These are phyloP conservation scores for Phoenix roebelenii DNA, from an alignment of 176 grass and related monocot species.

Conservation along the genomic window DNA sequence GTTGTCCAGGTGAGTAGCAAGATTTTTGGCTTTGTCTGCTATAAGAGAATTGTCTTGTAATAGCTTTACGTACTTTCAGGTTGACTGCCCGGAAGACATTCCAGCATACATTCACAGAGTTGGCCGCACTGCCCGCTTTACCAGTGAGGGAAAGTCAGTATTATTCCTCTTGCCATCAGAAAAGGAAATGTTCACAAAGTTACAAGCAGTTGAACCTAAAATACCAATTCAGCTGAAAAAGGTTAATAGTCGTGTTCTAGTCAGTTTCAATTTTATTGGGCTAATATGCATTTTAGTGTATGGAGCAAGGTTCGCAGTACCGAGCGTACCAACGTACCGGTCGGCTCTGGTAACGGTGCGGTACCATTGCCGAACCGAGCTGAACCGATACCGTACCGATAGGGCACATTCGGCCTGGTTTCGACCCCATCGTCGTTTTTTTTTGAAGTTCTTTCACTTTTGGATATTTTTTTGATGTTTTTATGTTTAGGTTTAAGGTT, in stretches of 20 bases:
- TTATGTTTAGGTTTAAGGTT: no score
- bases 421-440: no score
- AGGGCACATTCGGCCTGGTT: no score
- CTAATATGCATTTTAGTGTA: background rate
- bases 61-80: conserved; percentile 25
- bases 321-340: no score
- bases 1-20: conserved; percentile 65
- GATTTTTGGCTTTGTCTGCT: background rate
- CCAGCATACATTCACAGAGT: conserved; percentile 82
- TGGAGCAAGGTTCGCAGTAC: no score
- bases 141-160: conserved; percentile 64
- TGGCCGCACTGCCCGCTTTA: conserved; percentile 86
- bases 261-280: conserved; percentile 5
- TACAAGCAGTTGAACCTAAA: conserved; percentile 67
- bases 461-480: no score
- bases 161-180: conserved; percentile 79
- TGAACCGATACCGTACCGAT: no score
- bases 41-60: conserved; percentile 12
- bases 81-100: conserved; percentile 81
- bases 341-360: no score
- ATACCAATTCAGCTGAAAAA: conserved; percentile 57
- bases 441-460: no score
- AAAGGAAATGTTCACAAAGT: conserved; percentile 69
- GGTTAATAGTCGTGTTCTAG: conserved; percentile 24
- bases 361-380: no score